These are phyloP conservation scores for Candida anutae DNA, from an alignment of 1,139 yeast genomes.

Conservation along the genomic window DNA sequence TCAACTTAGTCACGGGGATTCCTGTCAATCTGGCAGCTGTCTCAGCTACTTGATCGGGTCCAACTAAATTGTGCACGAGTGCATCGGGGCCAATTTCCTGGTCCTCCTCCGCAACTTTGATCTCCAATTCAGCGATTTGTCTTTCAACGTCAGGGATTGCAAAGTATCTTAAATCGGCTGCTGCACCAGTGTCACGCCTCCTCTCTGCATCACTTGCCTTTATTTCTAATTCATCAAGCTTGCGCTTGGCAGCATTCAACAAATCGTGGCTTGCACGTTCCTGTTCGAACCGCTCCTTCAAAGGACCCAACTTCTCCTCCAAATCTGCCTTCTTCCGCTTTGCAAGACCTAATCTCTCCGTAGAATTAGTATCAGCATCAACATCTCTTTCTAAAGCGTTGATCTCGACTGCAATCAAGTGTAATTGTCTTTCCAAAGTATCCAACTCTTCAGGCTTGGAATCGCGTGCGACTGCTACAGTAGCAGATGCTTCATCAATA, in stretches of 20 bases:
- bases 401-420: constrained; percentile 87
- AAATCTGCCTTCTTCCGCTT: constrained; percentile 72
- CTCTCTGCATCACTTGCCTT: constrained; percentile 97
- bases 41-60: constrained; percentile 89
- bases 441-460: constrained; percentile 97
- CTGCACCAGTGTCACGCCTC: constrained; percentile 88
- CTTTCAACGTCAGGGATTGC: constrained; percentile 90
- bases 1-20: constrained; percentile 93
- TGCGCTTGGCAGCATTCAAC: constrained; percentile 79
- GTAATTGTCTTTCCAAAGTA: constrained; percentile 84
- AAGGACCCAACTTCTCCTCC: constrained; percentile 79
- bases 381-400: constrained; percentile 95
- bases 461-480: constrained; percentile 97
- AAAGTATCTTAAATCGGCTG: constrained; percentile 92
- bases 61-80: constrained; percentile 82
- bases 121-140: constrained; percentile 69
- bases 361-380: constrained; percentile 79
- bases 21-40: constrained; percentile 97
- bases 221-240: constrained; percentile 82
- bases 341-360: constrained; percentile 77
- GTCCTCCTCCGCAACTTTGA: constrained; percentile 64
- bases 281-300: constrained; percentile 76
- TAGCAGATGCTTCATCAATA: constrained; percentile 94
- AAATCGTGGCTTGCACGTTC: constrained; percentile 92
- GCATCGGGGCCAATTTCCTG: constrained; percentile 49